Conservation (phyloP, 108 stramenopile genomes). For the Schizochytrium sp. region DNA sequence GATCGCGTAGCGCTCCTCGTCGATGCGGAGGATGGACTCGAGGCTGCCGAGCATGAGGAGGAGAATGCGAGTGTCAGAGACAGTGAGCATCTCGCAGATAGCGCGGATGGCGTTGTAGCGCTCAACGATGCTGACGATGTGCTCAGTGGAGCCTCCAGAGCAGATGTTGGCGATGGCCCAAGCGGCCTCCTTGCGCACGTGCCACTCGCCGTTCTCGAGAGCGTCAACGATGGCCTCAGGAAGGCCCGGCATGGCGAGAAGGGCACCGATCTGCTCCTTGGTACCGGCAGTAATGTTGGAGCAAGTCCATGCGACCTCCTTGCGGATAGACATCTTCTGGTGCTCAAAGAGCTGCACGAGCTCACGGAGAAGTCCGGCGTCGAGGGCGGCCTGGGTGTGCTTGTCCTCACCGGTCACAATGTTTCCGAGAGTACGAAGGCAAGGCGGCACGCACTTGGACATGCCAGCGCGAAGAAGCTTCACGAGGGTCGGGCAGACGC, state of each 20-base stretch:
- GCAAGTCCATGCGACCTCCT: constrained; percentile 90
- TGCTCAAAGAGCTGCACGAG: constrained; percentile 66
- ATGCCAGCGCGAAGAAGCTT: constrained; percentile 71
- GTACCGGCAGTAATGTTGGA: constrained; percentile 94
- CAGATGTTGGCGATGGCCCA: constrained; percentile 87
- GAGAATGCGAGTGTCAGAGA: constrained; percentile 77
- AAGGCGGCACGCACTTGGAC: constrained; percentile 78
- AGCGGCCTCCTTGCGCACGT: constrained; percentile 88
- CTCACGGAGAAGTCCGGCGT: constrained; percentile 78
- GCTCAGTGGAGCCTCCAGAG: constrained; percentile 75
- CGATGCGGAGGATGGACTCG: constrained; percentile 65
- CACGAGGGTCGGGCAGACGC: constrained; percentile 73
- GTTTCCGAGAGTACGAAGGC: constrained; percentile 90
- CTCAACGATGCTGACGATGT: constrained; percentile 79
- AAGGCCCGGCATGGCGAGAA: constrained; percentile 71
- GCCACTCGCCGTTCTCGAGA: constrained; percentile 82
- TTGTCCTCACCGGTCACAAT: constrained; percentile 88
- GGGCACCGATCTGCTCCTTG: constrained; percentile 77
- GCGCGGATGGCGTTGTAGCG: constrained; percentile 77
- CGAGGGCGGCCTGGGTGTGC: constrained; percentile 87
- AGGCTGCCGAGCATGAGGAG: constrained; percentile 82
- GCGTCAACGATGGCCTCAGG: constrained; percentile 74
- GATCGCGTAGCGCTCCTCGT: constrained; percentile 45
- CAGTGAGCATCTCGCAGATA: constrained; percentile 79
- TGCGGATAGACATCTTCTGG: constrained; percentile 80